Evolutionary conservation across 2,329 filamentous ascomycete species (phyloP), one percentile per base, ranked within the genome.

Genomic region (Aotearoamyces nothofagi): DNA sequence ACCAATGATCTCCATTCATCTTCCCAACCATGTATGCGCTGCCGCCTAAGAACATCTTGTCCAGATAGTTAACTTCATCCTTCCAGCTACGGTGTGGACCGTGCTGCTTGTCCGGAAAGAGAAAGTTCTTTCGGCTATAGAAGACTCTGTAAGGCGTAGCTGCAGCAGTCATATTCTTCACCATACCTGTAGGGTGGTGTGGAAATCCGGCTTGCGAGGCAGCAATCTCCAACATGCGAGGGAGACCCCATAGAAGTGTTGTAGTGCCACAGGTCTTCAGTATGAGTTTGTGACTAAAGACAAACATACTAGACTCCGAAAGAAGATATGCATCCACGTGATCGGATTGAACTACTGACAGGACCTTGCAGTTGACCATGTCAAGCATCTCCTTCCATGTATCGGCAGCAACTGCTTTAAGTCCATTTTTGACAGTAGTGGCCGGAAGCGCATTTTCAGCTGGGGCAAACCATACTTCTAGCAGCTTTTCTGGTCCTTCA

Each of bases 1-100:
- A 96, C 90, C 90, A 98, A 47, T 98, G 90, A 54, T 98, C 90
- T 33, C 90, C 87, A 44, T 98, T 98, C 87, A 96, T 96, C 60
- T 94, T 96, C 48, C 90, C 90, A 40, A 98, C 92, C 86, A 96
- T 93, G 56, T 98, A 98, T 28, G 90, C 90, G 54, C 87, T 96
- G 31, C 90, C 90, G 32, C 81, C 78, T 36, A 79, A 65, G 51
- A 98, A 94, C 55, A 86, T 81, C 50, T 80, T 78, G 57, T 98
- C 90, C 38, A 98, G 66, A 45, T 78, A 92, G 45, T 77, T 78
- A 47, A 96, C 87, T 53, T 98, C 90, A 50, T 94, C 79, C 43
- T 84, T 79, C 90, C 90, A 98, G 72, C 86, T 96, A 38, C 84
- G 78, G 56, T 98, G 90, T 31, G 90, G 90, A 5, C 86, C 86